Percentiles rank a stretch among this genome's conserved stretches.
phyloP scores from a whole-genome alignment of 2,329 filamentous ascomycete species.

The Aspergillus fischeri region DNA sequence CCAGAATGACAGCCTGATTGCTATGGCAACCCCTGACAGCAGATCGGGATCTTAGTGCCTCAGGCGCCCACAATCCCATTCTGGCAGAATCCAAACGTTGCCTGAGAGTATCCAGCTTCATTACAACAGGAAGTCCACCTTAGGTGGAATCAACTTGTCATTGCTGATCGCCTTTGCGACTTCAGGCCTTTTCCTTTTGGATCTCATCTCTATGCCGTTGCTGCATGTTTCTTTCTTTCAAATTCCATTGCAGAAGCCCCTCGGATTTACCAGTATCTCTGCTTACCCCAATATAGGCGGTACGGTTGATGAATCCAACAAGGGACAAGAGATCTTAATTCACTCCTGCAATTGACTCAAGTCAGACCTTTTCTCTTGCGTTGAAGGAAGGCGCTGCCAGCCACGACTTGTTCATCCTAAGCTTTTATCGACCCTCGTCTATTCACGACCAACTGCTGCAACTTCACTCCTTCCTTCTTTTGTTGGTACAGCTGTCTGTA shows the following conservation, averaged over 20 bases:
- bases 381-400: background rate
- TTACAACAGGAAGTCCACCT: constrained; percentile 1
- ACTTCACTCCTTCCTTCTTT: constrained; percentile 9
- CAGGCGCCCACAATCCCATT: constrained; percentile 17
- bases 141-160: constrained; percentile 1
- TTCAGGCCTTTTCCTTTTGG: background rate
- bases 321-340: background rate
- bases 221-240: constrained; percentile 22
- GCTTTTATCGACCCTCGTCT: constrained; percentile 6
- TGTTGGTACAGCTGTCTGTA: constrained; percentile 28
- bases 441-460: constrained; percentile 1
- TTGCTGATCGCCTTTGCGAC: background rate
- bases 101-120: background rate
- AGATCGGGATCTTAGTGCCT: constrained; percentile 11
- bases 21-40: constrained; percentile 24
- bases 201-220: constrained; percentile 1
- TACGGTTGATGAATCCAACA: background rate
- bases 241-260: constrained; percentile 15
- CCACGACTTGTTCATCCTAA: background rate
- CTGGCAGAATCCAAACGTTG: constrained; percentile 24
- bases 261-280: constrained; percentile 3
- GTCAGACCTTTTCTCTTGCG: background rate
- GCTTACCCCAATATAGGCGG: constrained; percentile 4
- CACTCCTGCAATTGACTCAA: background rate
- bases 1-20: constrained; percentile 14